Evolutionary conservation across 495 filamentous ascomycete genomes (phyloP).

Genomic region (Mycothermus thermophilus): DNA sequence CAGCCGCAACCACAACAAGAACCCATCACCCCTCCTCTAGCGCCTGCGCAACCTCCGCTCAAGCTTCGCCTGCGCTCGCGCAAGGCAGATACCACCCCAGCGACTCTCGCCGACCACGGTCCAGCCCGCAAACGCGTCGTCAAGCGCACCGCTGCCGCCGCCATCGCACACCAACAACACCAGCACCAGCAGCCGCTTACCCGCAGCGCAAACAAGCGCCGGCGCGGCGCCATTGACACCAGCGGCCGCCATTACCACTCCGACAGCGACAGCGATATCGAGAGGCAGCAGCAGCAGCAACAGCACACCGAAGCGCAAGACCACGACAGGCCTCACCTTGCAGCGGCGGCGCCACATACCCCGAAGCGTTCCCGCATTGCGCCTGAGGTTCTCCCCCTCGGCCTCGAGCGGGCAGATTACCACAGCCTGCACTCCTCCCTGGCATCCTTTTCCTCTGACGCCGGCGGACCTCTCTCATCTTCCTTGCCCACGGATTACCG

Average conservation of each 20-base stretch:
- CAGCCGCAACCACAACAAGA: too few relatives aligned
- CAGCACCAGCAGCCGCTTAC: too few relatives aligned
- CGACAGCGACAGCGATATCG: constrained; percentile 27
- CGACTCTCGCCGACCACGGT: constrained; percentile 5
- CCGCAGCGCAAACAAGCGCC: constrained; percentile 47
- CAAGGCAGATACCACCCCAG: constrained; percentile 14
- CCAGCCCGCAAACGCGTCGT: constrained; percentile 33
- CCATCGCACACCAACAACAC: too few relatives aligned
- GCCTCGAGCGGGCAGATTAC: constrained; percentile 50
- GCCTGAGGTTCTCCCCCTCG: constrained; percentile 54
- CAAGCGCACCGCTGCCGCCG: constrained; percentile 26
- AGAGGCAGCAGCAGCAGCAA: constrained; percentile 8
- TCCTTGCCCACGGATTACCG: not conserved
- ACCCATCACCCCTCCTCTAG: constrained; percentile 38
- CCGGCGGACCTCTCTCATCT: constrained; percentile 11
- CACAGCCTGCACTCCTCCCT: constrained; percentile 42
- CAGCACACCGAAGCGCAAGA: constrained; percentile 1
- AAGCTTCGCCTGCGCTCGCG: constrained; percentile 37
- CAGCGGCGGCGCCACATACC: constrained; percentile 38
- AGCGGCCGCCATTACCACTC: constrained; percentile 25
- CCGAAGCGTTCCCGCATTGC: constrained; percentile 53
- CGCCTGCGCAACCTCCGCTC: constrained; percentile 32
- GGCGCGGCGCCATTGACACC: constrained; percentile 43
- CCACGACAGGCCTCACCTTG: not conserved
- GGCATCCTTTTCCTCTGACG: too few relatives aligned